Conservation (phyloP, 1,284 basidiomycete species). For the Cryptococcus maquisensis region DNA sequence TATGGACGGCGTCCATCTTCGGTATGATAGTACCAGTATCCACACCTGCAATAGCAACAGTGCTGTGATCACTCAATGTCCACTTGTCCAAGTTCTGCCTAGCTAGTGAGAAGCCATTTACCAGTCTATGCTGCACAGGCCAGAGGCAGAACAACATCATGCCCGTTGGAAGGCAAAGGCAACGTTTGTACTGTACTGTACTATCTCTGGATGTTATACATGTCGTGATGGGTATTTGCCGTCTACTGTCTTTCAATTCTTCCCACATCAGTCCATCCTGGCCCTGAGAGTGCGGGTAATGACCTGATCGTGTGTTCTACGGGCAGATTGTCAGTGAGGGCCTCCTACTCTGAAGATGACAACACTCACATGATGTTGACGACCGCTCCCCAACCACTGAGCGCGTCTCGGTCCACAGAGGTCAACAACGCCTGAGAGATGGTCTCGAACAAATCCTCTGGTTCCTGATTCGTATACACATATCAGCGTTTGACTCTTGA, state of each 20-base stretch:
- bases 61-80: too few relatives aligned
- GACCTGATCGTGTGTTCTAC: constrained; percentile 78
- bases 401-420: constrained; percentile 92
- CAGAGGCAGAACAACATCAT: too few relatives aligned
- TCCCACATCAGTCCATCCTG: constrained; percentile 71
- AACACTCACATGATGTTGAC: constrained; percentile 91
- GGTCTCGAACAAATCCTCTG: constrained; percentile 98
- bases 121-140: neutral
- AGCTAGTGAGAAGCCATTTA: too few relatives aligned
- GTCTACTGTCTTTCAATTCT: neutral
- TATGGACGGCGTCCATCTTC: too few relatives aligned
- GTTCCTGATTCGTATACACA: constrained; percentile 53
- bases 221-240: constrained; percentile 1
- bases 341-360: neutral
- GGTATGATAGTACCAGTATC: too few relatives aligned
- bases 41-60: too few relatives aligned
- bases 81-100: too few relatives aligned
- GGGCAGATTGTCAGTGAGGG: constrained; percentile 5
- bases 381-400: constrained; percentile 93
- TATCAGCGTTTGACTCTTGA: neutral
- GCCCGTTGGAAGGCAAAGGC: too few relatives aligned
- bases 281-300: constrained; percentile 79
- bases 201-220: constrained; percentile 12
- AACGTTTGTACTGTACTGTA: too few relatives aligned
- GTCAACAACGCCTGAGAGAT: constrained; percentile 95